Conservation (phyloP, 495 filamentous ascomycete species). For the Lophiostoma macrostomum region DNA sequence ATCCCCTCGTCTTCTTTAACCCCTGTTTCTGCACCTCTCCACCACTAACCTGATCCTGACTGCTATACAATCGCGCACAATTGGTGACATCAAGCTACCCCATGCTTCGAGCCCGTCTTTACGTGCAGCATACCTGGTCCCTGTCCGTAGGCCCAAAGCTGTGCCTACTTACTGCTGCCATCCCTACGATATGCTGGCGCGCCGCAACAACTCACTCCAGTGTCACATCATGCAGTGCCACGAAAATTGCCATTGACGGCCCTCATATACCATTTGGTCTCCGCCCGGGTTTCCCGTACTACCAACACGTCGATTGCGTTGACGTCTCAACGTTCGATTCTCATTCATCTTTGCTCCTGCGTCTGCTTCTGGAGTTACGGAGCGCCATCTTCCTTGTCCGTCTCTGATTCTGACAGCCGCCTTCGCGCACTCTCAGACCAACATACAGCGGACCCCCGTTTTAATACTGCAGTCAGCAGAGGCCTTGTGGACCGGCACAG, state of each 20-base stretch:
- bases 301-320: constrained; percentile 14
- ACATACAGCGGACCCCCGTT: constrained; percentile 9
- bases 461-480: constrained; percentile 26
- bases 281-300: constrained; percentile 16
- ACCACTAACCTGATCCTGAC: constrained; percentile 4
- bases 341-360: too few species aligned
- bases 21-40: constrained; percentile 14
- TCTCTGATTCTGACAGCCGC: constrained; percentile 21
- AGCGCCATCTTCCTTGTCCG: constrained; percentile 2
- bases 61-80: constrained; percentile 11
- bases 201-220: constrained; percentile 19
- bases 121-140: constrained; percentile 15
- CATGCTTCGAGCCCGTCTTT: constrained; percentile 9
- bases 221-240: constrained; percentile 27
- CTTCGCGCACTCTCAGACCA: background rate
- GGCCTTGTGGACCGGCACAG: background rate
- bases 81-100: background rate
- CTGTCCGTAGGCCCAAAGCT: constrained; percentile 7
- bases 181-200: constrained; percentile 23
- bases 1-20: constrained; percentile 1
- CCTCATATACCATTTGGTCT: constrained; percentile 23
- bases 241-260: constrained; percentile 9
- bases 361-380: constrained; percentile 13
- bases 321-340: constrained; percentile 4
- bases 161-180: constrained; percentile 14